These are phyloP conservation scores for Magnusiomyces clavatus DNA, from an alignment of 1,139 yeast genomes.

Conservation along the genomic window DNA sequence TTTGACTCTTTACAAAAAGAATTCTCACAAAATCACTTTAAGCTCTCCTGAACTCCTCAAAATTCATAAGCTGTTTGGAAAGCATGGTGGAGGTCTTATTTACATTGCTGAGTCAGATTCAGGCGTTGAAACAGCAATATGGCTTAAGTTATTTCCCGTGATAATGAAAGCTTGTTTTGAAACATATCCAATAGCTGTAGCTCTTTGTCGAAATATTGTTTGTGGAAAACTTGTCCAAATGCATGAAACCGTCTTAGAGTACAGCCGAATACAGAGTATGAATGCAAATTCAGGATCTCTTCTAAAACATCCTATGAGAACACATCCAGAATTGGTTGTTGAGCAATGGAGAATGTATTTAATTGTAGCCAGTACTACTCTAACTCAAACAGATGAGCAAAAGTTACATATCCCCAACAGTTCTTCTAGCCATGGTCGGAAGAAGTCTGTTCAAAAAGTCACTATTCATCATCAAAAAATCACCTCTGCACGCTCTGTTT, in stretches of 20 bases:
- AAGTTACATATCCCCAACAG: slow-evolving; percentile 52
- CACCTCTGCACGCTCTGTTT: slow-evolving; percentile 85
- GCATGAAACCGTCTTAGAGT: slow-evolving; percentile 68
- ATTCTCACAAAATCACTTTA: slow-evolving; percentile 49
- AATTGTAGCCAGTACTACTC: slow-evolving; percentile 85
- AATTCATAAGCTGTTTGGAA: slow-evolving; percentile 53
- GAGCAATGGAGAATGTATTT: slow-evolving; percentile 87
- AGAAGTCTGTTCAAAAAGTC: slow-evolving; percentile 57
- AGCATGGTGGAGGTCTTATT: slow-evolving; percentile 55
- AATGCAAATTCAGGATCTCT: slow-evolving; percentile 19
- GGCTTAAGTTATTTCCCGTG: slow-evolving; percentile 84
- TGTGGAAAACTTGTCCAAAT: slow-evolving; percentile 84
- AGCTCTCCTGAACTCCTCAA: slow-evolving; percentile 79
- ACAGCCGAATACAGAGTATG: slow-evolving; percentile 41
- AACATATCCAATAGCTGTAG: slow-evolving; percentile 87
- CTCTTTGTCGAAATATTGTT: slow-evolving; percentile 85
- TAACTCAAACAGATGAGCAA: slow-evolving; percentile 86
- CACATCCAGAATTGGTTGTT: slow-evolving; percentile 64
- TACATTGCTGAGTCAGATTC: slow-evolving; percentile 83
- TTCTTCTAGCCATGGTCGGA: slow-evolving; percentile 45
- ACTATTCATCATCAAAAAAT: slow-evolving; percentile 85
- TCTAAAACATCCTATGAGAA: slow-evolving; percentile 30
- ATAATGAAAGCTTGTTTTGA: slow-evolving; percentile 67
- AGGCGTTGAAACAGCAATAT: slow-evolving; percentile 90
- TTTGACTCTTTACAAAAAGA: slow-evolving; percentile 44